phyloP scores from a whole-genome alignment of 108 stramenopile species.

The Craspedostauros australis region DNA sequence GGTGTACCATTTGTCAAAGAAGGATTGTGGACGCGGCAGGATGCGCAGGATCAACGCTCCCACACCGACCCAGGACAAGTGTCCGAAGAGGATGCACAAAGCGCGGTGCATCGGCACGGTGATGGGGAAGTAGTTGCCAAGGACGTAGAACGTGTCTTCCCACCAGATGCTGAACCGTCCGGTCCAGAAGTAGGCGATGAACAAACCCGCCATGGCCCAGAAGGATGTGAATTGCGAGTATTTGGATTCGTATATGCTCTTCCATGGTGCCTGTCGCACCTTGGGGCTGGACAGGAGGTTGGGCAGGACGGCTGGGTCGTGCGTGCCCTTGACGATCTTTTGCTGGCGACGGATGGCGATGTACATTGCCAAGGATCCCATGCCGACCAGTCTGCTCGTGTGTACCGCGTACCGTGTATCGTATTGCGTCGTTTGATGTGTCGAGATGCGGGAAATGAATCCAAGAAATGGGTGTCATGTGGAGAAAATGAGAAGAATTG shows the following conservation, averaged over 20 bases:
- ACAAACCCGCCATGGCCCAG: constrained; percentile 42
- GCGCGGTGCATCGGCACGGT: constrained; percentile 83
- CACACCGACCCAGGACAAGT: constrained; percentile 74
- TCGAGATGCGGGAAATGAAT: too few relatives aligned
- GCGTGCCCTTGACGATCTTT: neutral
- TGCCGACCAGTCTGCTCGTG: constrained; percentile 52
- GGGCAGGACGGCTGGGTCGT: constrained; percentile 5
- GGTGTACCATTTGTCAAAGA: constrained; percentile 34
- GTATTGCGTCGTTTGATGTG: too few relatives aligned
- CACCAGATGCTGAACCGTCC: constrained; percentile 63
- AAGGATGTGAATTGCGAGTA: constrained; percentile 34
- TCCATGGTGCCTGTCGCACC: constrained; percentile 17
- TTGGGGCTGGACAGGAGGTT: constrained; percentile 10
- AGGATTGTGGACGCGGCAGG: constrained; percentile 62
- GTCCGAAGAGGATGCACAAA: constrained; percentile 79
- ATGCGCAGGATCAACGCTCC: constrained; percentile 58
- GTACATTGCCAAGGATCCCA: constrained; percentile 34
- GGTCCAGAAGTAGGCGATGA: constrained; percentile 71
- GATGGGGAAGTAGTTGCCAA: constrained; percentile 41
- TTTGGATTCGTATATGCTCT: constrained; percentile 19
- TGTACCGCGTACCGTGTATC: too few relatives aligned
- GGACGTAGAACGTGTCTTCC: constrained; percentile 71
- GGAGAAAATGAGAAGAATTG: too few relatives aligned
- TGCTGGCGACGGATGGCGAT: neutral
- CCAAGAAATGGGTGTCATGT: too few relatives aligned